phyloP scores from a whole-genome alignment of 495 filamentous ascomycete genomes.

The Stereocaulon alpinum region DNA sequence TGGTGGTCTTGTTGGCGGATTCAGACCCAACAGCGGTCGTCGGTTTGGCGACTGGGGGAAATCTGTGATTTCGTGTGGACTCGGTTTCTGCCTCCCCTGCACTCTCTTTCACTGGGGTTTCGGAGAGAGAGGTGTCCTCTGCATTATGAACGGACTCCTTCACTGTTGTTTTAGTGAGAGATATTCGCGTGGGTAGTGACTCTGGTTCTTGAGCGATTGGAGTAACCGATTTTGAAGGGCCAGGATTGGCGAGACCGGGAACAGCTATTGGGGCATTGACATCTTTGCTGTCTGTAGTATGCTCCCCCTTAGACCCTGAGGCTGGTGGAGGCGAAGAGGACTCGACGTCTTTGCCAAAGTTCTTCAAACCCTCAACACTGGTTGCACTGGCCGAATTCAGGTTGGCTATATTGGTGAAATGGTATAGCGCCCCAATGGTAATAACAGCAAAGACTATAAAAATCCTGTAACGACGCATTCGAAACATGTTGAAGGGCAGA shows the following conservation, averaged over 20 bases:
- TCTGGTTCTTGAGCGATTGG: slow-evolving; percentile 10
- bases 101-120: not conserved
- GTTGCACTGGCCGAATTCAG: slow-evolving; percentile 17
- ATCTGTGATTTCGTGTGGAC: not conserved
- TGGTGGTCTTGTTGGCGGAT: slow-evolving; percentile 12
- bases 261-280: slow-evolving; percentile 10
- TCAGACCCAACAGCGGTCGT: not conserved
- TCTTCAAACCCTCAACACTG: slow-evolving; percentile 30
- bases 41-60: not conserved
- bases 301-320: not conserved
- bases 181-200: not conserved
- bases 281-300: slow-evolving; percentile 6
- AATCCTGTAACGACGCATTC: slow-evolving; percentile 65
- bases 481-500: slow-evolving; percentile 48
- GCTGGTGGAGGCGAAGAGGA: slow-evolving; percentile 13
- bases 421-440: slow-evolving; percentile 52
- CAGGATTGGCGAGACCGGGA: slow-evolving; percentile 5
- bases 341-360: slow-evolving; percentile 20
- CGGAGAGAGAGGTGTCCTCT: not conserved
- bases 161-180: not conserved
- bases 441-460: slow-evolving; percentile 61
- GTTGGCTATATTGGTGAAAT: slow-evolving; percentile 38
- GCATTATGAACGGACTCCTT: not conserved
- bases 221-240: not conserved
- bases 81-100: not conserved